Evolutionary conservation across 2,329 filamentous ascomycete genomes (phyloP).

Genomic region (Dactylonectria macrodidyma): DNA sequence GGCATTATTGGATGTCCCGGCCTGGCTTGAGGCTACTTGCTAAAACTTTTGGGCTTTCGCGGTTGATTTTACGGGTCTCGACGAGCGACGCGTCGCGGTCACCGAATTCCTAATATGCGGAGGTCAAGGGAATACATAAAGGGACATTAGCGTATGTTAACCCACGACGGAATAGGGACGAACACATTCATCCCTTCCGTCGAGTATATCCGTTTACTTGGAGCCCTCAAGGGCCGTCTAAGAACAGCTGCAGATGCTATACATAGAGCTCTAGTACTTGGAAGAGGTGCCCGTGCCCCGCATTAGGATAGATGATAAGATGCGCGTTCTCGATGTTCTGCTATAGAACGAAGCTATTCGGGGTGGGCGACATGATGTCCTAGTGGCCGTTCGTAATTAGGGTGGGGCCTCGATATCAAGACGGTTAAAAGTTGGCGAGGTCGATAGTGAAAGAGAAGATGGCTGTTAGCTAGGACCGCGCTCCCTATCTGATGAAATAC

Average conservation of each 20-base stretch:
- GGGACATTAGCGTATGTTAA: too few relatives aligned
- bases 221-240: neutral
- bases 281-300: neutral
- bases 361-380: neutral
- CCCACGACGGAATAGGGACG: too few relatives aligned
- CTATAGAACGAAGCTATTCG: neutral
- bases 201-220: too few relatives aligned
- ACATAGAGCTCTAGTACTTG: neutral
- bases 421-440: neutral
- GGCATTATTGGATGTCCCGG: neutral
- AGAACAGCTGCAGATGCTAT: neutral
- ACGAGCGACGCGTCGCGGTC: neutral
- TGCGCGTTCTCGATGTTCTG: too few relatives aligned
- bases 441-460: constrained; percentile 1
- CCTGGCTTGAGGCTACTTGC: neutral
- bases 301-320: too few relatives aligned
- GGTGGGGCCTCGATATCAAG: constrained; percentile 1
- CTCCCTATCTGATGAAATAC: neutral
- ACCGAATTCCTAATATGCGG: too few relatives aligned
- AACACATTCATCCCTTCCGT: too few relatives aligned
- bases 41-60: neutral
- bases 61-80: neutral
- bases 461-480: constrained; percentile 1
- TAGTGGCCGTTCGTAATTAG: neutral
- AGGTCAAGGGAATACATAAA: too few relatives aligned